Evolutionary conservation across 306 rosid species (phyloP), one percentile per base, ranked within the genome.

Genomic region (Dalbergia oliveri): DNA sequence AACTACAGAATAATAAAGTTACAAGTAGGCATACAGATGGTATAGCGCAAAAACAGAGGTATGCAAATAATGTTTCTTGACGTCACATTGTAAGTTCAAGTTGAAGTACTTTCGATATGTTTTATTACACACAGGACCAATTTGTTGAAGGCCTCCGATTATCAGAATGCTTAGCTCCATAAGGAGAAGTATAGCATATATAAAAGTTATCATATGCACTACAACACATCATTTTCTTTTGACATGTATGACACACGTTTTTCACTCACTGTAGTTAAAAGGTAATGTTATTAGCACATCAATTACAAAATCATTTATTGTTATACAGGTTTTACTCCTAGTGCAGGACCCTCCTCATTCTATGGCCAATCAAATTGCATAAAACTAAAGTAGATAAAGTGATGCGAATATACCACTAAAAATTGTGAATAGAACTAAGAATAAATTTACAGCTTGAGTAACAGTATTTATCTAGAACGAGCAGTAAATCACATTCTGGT

Each of bases 351-450:
- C 41, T 57, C 41, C 16, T 57, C 76, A 69, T 39, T 77, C 44
- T 80, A 31, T 57, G 64, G 67, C 14, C 4, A 62, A 75, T 56
- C 70, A 74, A 66, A 60, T 34, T 58, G 63, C 70, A 57, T 56
- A 45, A 57, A 76, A 16, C 50, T 76, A 45, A 50, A 18, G 31
- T 14, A 35, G 44, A 45, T 15, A 67, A 75, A 74, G 56, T 45
- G 57, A 67, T 58, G 66, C 3, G n/a, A 9, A 68, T 59, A 58
- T 14, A 59, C 65, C 81, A 81, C 39, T 9, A 67, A 4, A 23
- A 53, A 81, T 31, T 34, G 69, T 13, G 26, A 64, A 80, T 14
- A 60, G 41, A 73, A 56, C 44, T 72, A 13, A 19, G 39, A 57
- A 73, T 8, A 58, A 73, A 73, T 23, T 58, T 15, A 59, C 44